Percentiles rank a stretch among this genome's conserved stretches.
Evolutionary conservation across 2,329 filamentous ascomycete genomes (phyloP).

Genomic region (Pseudocercospora fijiensis): DNA sequence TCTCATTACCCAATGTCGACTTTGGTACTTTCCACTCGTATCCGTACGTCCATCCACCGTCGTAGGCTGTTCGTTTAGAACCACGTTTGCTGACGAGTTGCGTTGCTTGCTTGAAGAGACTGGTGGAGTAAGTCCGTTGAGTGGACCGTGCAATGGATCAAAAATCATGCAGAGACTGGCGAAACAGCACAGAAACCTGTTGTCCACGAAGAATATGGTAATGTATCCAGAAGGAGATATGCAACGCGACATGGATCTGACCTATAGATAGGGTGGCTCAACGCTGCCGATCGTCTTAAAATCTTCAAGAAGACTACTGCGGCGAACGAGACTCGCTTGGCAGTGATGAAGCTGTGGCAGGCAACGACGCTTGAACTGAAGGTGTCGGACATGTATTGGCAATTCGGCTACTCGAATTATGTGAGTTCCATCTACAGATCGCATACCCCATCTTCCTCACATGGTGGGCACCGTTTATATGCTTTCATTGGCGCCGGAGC

Average conservation of each 20-base stretch:
- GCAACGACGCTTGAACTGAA: constrained; percentile 49
- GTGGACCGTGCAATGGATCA: constrained; percentile 57
- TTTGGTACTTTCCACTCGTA: constrained; percentile 59
- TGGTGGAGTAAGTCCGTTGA: constrained; percentile 55
- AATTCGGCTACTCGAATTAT: constrained; percentile 51
- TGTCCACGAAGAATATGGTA: constrained; percentile 55
- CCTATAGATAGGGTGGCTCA: constrained; percentile 45
- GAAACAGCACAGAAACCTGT: constrained; percentile 52
- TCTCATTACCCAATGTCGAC: constrained; percentile 52
- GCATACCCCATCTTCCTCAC: background rate
- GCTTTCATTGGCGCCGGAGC: background rate
- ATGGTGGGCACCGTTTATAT: background rate
- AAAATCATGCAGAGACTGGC: constrained; percentile 52
- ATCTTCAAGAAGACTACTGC: constrained; percentile 43
- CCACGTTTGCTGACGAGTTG: background rate
- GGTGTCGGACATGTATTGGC: constrained; percentile 58
- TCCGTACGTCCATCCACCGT: constrained; percentile 35
- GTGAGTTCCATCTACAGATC: background rate
- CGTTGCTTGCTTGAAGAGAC: constrained; percentile 34
- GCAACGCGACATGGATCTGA: background rate
- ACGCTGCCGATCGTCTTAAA: constrained; percentile 49
- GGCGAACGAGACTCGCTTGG: constrained; percentile 46
- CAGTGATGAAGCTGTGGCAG: constrained; percentile 54
- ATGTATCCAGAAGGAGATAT: background rate
- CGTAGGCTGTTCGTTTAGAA: background rate